Conservation (phyloP, 2,329 filamentous ascomycete species). For the Monilinia laxa region DNA sequence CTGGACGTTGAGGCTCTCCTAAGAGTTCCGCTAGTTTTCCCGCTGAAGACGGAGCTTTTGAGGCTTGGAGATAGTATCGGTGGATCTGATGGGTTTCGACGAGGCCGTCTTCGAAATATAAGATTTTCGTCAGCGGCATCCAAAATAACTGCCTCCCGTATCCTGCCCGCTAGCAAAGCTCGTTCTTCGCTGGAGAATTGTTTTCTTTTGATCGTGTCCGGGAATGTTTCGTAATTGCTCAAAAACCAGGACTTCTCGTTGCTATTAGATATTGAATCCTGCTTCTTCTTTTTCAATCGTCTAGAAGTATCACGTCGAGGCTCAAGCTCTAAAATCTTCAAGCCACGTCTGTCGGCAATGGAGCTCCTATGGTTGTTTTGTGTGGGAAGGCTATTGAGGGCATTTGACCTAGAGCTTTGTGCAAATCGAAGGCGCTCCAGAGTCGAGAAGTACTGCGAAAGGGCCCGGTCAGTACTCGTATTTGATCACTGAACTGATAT, state of each 20-base stretch:
- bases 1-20: conserved; percentile 27
- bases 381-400: conserved; percentile 37
- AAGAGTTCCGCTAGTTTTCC: conserved; percentile 16
- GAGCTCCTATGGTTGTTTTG: conserved; percentile 33
- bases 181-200: conserved; percentile 74
- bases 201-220: conserved; percentile 69
- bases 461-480: conserved; percentile 17
- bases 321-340: conserved; percentile 34
- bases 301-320: conserved; percentile 32
- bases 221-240: conserved; percentile 49
- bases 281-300: conserved; percentile 35
- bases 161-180: conserved; percentile 54
- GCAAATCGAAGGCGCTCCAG: conserved; percentile 68
- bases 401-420: conserved; percentile 46
- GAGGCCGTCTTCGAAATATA: conserved; percentile 47
- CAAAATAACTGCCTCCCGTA: conserved; percentile 52
- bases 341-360: conserved; percentile 36
- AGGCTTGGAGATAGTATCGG: conserved; percentile 17
- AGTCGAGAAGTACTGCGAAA: conserved; percentile 66
- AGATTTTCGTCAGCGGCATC: conserved; percentile 60
- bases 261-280: conserved; percentile 44
- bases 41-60: conserved; percentile 10
- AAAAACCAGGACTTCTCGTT: conserved; percentile 67
- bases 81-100: conserved; percentile 33
- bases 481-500: conserved; percentile 20